Conservation (phyloP, 805 yeast species). For the Cyberlindnera mississippiensis region DNA sequence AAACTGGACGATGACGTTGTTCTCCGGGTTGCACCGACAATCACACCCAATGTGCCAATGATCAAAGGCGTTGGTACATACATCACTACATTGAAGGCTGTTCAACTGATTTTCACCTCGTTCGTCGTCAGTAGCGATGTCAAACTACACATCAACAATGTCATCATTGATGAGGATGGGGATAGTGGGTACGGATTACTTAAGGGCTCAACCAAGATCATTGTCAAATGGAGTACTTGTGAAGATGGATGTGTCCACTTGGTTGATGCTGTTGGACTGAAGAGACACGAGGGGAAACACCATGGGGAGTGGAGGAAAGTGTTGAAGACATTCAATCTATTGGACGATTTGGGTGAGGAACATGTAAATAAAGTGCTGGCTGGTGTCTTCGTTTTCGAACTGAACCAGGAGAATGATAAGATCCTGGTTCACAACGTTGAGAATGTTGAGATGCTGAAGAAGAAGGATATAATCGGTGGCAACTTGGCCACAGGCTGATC, state of each 20-base stretch:
- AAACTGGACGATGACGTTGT: conserved; percentile 43
- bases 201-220: conserved; percentile 41
- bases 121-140: conserved; percentile 51
- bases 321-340: neutral
- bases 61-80: conserved; percentile 55
- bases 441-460: conserved; percentile 56
- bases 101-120: conserved; percentile 50
- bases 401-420: conserved; percentile 49
- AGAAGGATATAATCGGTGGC: conserved; percentile 20
- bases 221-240: conserved; percentile 57
- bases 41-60: conserved; percentile 47
- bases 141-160: conserved; percentile 43
- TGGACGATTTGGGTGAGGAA: conserved; percentile 1
- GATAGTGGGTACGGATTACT: conserved; percentile 11
- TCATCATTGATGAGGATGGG: conserved; percentile 19
- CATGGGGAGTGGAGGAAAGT: conserved; percentile 4
- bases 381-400: conserved; percentile 65
- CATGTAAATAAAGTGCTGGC: conserved; percentile 22
- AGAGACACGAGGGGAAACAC: neutral
- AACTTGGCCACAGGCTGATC: conserved; percentile 8
- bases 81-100: conserved; percentile 51
- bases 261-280: conserved; percentile 7
- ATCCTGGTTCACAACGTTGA: conserved; percentile 65
- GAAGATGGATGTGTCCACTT: conserved; percentile 49
- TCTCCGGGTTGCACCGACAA: conserved; percentile 54